A percentile compares a stretch with the other conserved stretches of the same genome.
Evolutionary conservation across 164 flowering plant genomes (phyloP).

Genomic region (Sextonia rubra): DNA sequence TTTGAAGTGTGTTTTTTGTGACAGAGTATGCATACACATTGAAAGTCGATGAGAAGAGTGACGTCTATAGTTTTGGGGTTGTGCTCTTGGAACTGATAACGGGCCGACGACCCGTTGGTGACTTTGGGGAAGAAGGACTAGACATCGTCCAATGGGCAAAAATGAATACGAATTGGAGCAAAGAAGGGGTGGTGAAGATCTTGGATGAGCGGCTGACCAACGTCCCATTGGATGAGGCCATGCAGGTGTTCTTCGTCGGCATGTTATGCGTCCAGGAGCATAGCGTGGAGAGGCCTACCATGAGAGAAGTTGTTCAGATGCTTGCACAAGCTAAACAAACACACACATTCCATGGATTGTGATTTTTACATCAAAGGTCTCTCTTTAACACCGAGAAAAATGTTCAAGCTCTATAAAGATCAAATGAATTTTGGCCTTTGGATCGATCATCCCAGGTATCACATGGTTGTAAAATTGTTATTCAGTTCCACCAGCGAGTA

Average conservation of each 20-base stretch:
- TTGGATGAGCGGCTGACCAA: constrained; percentile 37
- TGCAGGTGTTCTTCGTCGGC: constrained; percentile 61
- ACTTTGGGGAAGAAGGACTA: constrained; percentile 62
- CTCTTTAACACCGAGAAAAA: too few species aligned
- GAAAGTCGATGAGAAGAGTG: constrained; percentile 81
- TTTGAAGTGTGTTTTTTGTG: neutral
- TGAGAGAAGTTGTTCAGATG: constrained; percentile 80
- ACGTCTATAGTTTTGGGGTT: constrained; percentile 80
- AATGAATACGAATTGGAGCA: constrained; percentile 38
- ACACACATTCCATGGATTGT: constrained; percentile 10
- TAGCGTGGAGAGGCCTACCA: constrained; percentile 64
- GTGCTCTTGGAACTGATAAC: constrained; percentile 68
- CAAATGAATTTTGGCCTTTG: too few species aligned
- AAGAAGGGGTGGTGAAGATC: constrained; percentile 52
- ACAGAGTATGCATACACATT: constrained; percentile 80
- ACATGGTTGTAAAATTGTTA: too few species aligned
- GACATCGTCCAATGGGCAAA: constrained; percentile 75
- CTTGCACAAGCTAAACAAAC: constrained; percentile 49
- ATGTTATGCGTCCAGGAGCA: constrained; percentile 66
- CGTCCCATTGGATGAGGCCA: constrained; percentile 48
- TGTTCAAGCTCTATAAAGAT: too few species aligned
- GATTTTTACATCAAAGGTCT: neutral
- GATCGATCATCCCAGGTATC: too few species aligned
- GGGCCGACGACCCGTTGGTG: constrained; percentile 67
- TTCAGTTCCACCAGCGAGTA: neutral